These are phyloP conservation scores for Chlamydomonas applanata DNA, from an alignment of 139 green algal genomes.

Conservation along the genomic window DNA sequence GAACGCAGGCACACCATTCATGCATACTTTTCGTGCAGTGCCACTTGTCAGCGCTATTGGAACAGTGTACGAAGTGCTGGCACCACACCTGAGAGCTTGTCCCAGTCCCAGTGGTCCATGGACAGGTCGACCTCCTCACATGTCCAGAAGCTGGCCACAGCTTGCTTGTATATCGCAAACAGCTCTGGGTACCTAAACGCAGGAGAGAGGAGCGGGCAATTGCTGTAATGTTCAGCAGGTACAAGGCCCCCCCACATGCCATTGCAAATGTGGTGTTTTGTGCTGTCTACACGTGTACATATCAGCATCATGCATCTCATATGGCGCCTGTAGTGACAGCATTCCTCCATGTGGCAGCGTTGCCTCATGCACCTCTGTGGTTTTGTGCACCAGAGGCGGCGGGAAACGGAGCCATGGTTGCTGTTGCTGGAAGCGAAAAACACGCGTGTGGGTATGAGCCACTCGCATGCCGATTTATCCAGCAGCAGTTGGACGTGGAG, in stretches of 20 bases:
- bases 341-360: too few species aligned
- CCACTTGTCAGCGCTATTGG: neutral
- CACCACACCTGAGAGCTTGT: conserved; percentile 55
- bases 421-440: too few species aligned
- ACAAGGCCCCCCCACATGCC: neutral
- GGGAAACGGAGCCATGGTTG: too few species aligned
- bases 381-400: too few species aligned
- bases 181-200: conserved; percentile 49
- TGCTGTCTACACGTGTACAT: neutral
- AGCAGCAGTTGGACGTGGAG: too few species aligned
- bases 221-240: neutral
- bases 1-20: too few species aligned
- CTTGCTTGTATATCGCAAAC: conserved; percentile 97
- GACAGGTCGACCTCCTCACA: conserved; percentile 85
- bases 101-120: conserved; percentile 89
- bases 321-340: neutral
- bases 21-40: neutral
- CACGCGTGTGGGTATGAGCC: too few species aligned
- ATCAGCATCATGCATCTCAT: conserved; percentile 17
- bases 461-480: too few species aligned
- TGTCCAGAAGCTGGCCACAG: conserved; percentile 94
- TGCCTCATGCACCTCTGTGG: too few species aligned
- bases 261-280: too few species aligned
- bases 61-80: neutral
- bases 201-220: neutral